phyloP scores from a whole-genome alignment of 306 rosid genomes.

The Fragaria ananassa region DNA sequence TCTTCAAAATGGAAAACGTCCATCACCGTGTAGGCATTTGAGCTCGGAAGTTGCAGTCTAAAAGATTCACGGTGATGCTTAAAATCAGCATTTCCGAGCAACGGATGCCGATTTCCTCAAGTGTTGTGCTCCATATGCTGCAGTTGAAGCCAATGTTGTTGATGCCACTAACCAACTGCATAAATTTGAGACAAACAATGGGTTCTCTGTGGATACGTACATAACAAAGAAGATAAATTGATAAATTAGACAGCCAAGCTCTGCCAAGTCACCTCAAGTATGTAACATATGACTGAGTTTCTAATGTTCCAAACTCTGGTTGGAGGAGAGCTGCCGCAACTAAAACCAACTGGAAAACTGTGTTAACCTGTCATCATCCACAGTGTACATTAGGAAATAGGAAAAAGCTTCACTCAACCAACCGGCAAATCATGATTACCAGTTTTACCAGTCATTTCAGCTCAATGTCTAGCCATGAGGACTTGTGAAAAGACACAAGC shows the following conservation, averaged over 20 bases:
- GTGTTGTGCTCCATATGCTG: constrained; percentile 62
- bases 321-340: constrained; percentile 86
- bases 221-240: not conserved
- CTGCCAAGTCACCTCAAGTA: constrained; percentile 52
- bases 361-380: constrained; percentile 61
- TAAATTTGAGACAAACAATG: constrained; percentile 1
- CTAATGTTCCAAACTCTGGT: constrained; percentile 83
- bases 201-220: not conserved
- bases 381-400: constrained; percentile 14
- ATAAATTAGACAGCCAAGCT: not conserved
- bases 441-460: not conserved
- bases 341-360: constrained; percentile 79
- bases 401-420: not conserved
- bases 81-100: not conserved
- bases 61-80: not conserved
- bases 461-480: not conserved
- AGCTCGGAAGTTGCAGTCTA: not conserved
- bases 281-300: constrained; percentile 55
- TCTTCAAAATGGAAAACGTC: not conserved
- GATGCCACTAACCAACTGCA: constrained; percentile 92
- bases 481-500: not conserved
- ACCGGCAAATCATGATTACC: not conserved
- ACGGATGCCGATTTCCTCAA: constrained; percentile 35
- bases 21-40: not conserved
- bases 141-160: constrained; percentile 63